Base-by-base conservation (phyloP, 1,139 yeast genomes). In the Yamadazyma taylorii region DNA sequence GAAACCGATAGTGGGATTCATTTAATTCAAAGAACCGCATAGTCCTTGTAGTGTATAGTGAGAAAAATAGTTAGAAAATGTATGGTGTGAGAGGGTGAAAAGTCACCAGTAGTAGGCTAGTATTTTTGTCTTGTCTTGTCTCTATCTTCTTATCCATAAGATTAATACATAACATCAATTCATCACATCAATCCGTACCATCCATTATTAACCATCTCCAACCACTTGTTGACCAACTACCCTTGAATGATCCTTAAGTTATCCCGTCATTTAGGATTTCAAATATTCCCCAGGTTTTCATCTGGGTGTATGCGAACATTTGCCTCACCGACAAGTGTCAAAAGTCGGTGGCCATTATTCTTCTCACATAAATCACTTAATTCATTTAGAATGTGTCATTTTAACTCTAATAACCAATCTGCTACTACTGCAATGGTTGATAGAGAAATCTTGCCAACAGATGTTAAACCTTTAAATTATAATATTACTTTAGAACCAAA, bases 1-100 rank as follows among this genome's bases (percentile, higher is more conserved):
- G 97, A 89, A 61, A 80, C 92, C 11, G 95, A 85, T 50, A 84
- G 95, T 51, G 98, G 98, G 14, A 81, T 88, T 37, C 98, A 92
- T 57, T 61, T 92, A 46, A 81, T 92, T 53, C 85, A 85, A 61
- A 75, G 98, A 58, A 85, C 92, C 2, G 96, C 82, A 9, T 85
- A 56, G 49, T 4, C 9, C 11, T 5, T n/a, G n/a, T n/a, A n/a
- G 30, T 16, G 10, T 9, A 27, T 16, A 24, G 25, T 24, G 13
- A 24, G 13, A 6, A 24, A 24, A 11, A 24, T 7, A 21, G 23
- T 21, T n/a, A n/a, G n/a, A n/a, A n/a, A n/a, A n/a, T n/a, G n/a
- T n/a, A n/a, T n/a, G n/a, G n/a, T n/a, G 21, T 19, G 21, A 19
- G 21, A 6, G 21, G 21, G 21, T 19, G 21, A 19, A 19, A n/a